phyloP scores from a whole-genome alignment of 73 alveolate genomes.

The Blepharisma japonicum region DNA sequence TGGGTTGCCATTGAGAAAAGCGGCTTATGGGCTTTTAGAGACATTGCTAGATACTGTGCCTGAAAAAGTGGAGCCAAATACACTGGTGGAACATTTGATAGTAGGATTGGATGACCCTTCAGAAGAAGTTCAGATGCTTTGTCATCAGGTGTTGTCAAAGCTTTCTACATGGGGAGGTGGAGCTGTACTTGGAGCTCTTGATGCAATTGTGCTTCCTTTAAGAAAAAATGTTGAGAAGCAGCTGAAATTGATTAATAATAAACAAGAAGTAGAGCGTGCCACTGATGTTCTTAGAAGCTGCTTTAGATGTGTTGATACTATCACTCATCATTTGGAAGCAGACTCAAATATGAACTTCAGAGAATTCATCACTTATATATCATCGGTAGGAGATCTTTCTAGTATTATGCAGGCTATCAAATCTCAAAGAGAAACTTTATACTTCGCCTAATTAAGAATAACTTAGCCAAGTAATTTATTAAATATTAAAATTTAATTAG shows the following conservation, averaged over 20 bases:
- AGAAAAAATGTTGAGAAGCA: slow-evolving; percentile 46
- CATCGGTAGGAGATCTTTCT: not conserved
- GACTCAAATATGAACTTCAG: not conserved
- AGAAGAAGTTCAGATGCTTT: slow-evolving; percentile 58
- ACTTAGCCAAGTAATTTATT: not conserved
- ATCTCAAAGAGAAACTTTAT: slow-evolving; percentile 10
- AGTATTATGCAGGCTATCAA: slow-evolving; percentile 14
- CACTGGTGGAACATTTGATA: slow-evolving; percentile 46
- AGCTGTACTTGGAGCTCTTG: slow-evolving; percentile 47
- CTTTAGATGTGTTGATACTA: slow-evolving; percentile 54
- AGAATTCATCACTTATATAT: slow-evolving; percentile 3
- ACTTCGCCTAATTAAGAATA: not conserved
- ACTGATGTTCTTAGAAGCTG: slow-evolving; percentile 52
- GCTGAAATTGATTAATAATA: slow-evolving; percentile 38
- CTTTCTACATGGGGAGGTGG: slow-evolving; percentile 66
- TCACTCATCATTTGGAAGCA: slow-evolving; percentile 17
- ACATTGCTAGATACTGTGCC: slow-evolving; percentile 60
- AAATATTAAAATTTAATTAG: too few relatives aligned
- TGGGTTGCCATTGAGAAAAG: slow-evolving; percentile 73
- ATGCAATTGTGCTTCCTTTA: slow-evolving; percentile 44
- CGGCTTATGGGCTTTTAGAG: slow-evolving; percentile 60
- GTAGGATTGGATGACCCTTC: slow-evolving; percentile 66
- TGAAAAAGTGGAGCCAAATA: slow-evolving; percentile 49
- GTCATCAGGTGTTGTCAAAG: slow-evolving; percentile 50
- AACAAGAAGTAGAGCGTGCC: slow-evolving; percentile 56